phyloP scores from a whole-genome alignment of 1,284 basidiomycete species.

The Peniophora sp. region DNA sequence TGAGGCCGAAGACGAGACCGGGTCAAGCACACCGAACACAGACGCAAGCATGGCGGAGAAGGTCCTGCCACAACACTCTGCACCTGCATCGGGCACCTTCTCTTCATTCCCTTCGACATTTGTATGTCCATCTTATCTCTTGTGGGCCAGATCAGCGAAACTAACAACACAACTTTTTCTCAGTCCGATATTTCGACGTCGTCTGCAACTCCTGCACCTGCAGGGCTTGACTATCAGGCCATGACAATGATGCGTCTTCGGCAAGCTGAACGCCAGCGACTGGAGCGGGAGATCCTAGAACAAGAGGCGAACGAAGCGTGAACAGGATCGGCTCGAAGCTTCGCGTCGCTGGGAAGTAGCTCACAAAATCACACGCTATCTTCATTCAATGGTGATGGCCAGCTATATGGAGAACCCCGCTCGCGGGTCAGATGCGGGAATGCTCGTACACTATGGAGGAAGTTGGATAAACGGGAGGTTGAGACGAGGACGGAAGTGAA shows the following conservation, averaged over 20 bases:
- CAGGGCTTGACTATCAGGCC: constrained; percentile 67
- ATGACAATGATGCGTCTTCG: constrained; percentile 75
- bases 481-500: no score
- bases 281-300: constrained; percentile 72
- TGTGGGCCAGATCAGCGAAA: constrained; percentile 2
- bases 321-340: no score
- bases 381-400: no score
- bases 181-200: not conserved
- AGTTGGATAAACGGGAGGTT: no score
- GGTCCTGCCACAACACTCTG: constrained; percentile 7
- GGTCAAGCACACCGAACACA: constrained; percentile 10
- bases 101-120: constrained; percentile 54
- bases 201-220: constrained; percentile 16
- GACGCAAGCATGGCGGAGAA: constrained; percentile 17
- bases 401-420: no score
- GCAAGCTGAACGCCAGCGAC: constrained; percentile 67
- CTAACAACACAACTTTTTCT: not conserved
- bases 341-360: no score
- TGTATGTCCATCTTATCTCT: constrained; percentile 27
- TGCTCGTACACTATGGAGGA: no score
- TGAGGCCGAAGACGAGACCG: not conserved
- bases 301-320: constrained; percentile 36
- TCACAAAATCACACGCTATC: no score
- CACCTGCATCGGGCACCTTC: constrained; percentile 22
- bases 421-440: no score